Percentiles rank a stretch among this genome's conserved stretches.
Conservation (phyloP, 768 basidiomycete genomes). For the Boletus reticuloceps region DNA sequence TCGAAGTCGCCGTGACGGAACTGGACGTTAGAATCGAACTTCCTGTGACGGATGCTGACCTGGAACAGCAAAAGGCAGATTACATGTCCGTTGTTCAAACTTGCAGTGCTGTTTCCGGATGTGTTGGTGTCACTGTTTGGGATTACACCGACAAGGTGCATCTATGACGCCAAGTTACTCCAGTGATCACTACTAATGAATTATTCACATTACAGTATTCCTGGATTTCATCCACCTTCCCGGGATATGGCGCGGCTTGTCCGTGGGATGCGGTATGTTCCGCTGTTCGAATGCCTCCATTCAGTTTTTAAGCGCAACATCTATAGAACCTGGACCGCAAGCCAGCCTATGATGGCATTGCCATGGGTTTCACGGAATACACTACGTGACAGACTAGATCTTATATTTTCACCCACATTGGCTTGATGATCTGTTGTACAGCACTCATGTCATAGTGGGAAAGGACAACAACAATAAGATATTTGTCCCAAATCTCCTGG, state of each 20-base stretch:
- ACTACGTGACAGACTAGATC: not conserved
- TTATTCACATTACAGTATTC: constrained; percentile 8
- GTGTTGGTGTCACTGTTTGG: constrained; percentile 41
- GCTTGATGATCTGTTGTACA: too few relatives aligned
- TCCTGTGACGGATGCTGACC: constrained; percentile 46
- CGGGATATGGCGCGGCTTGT: constrained; percentile 13
- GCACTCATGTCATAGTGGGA: too few relatives aligned
- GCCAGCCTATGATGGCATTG: constrained; percentile 14
- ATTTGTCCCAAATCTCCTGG: too few relatives aligned
- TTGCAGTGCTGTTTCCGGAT: constrained; percentile 41
- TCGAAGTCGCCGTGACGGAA: constrained; percentile 69
- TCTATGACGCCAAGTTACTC: constrained; percentile 6
- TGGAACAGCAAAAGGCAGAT: constrained; percentile 55
- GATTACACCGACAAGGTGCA: constrained; percentile 38
- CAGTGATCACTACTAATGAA: constrained; percentile 1
- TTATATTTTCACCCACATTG: too few relatives aligned
- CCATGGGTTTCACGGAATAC: constrained; percentile 3
- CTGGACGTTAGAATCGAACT: constrained; percentile 59
- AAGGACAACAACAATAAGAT: too few relatives aligned
- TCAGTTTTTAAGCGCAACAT: not conserved
- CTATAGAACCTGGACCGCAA: constrained; percentile 15
- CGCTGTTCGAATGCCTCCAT: not conserved
- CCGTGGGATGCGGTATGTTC: constrained; percentile 16
- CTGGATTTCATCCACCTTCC: constrained; percentile 11
- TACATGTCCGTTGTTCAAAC: constrained; percentile 55